Conservation (phyloP, 164 flowering plant species). For the Cinnamomum micranthum region DNA sequence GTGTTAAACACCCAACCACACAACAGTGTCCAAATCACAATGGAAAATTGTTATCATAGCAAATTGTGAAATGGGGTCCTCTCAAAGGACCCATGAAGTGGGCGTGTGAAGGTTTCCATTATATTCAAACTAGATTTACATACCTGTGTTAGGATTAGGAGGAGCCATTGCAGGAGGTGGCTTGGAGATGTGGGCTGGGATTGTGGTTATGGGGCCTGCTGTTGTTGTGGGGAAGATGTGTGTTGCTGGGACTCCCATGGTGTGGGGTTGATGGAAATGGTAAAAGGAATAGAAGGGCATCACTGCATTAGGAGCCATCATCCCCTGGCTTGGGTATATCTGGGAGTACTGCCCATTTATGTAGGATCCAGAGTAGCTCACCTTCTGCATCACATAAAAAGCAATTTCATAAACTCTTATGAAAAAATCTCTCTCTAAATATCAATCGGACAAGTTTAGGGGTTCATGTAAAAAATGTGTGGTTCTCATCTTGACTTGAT, state of each 20-base stretch:
- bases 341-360: slow-evolving; percentile 62
- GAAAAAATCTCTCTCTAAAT: background rate
- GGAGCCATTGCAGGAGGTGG: slow-evolving; percentile 51
- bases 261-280: slow-evolving; percentile 55
- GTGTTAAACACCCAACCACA: too few species aligned
- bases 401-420: background rate
- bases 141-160: slow-evolving; percentile 34
- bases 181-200: slow-evolving; percentile 61
- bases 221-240: slow-evolving; percentile 49
- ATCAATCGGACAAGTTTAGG: too few species aligned
- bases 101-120: too few species aligned
- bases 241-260: slow-evolving; percentile 65
- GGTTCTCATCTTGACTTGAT: too few species aligned
- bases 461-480: too few species aligned
- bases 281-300: slow-evolving; percentile 78
- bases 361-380: slow-evolving; percentile 61
- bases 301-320: slow-evolving; percentile 51
- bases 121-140: background rate
- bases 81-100: too few species aligned
- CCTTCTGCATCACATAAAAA: slow-evolving; percentile 31
- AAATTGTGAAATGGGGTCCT: too few species aligned
- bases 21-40: background rate
- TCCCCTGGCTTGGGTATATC: slow-evolving; percentile 57
- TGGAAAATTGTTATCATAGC: too few species aligned
- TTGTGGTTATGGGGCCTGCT: slow-evolving; percentile 43